Evolutionary conservation across 345 rosid species (phyloP), one percentile per base, ranked within the genome.

Genomic region (Eucalyptus marginata): DNA sequence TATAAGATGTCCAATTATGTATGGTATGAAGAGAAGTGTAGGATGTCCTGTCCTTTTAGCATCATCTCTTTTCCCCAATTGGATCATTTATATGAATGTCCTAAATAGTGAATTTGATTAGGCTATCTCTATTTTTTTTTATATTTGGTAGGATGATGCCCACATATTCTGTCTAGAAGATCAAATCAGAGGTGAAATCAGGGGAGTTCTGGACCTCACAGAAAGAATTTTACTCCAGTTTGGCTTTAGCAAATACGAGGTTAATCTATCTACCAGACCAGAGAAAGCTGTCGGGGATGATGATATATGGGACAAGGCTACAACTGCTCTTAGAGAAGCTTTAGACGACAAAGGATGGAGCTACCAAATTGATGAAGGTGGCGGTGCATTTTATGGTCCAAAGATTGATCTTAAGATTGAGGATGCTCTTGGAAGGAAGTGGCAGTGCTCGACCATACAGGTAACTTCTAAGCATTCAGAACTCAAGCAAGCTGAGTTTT

Each of bases 391-490:
- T 93, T 96, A 96, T 87, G 99, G 99, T 90, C 99, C 99, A 24
- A 97, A 97, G 93, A 96, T 97, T 80, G 99, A 97, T 86, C 95
- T 97, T 86, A 96, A 97, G 93, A 97, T 97, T 36, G 96, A 96
- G 94, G 99, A 97, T 92, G 98, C 99, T 56, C 94, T 97, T 68
- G 98, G 99, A 92, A 96, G 99, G 93, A 96, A 96, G 90, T 97
- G 99, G 99, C 99, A 97, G 89, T 96, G 99, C 94, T 97, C 99
- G 89, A 97, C 99, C 54, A 94, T 97, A 90, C 99, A 97, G 96
- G 99, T 90, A 91, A 89, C 36, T 47, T 58, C 33, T 4, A 46
- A 66, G 29, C 84, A 40, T 25, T 86, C 47, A 76, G 52, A 52
- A 12, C 54, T 33, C 7, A 51, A 9, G 47, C 44, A 56, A 86